A percentile compares a stretch with the other conserved stretches of the same genome.
Evolutionary conservation across 164 flowering plant species (phyloP).

Genomic region (Warburgia ugandensis): DNA sequence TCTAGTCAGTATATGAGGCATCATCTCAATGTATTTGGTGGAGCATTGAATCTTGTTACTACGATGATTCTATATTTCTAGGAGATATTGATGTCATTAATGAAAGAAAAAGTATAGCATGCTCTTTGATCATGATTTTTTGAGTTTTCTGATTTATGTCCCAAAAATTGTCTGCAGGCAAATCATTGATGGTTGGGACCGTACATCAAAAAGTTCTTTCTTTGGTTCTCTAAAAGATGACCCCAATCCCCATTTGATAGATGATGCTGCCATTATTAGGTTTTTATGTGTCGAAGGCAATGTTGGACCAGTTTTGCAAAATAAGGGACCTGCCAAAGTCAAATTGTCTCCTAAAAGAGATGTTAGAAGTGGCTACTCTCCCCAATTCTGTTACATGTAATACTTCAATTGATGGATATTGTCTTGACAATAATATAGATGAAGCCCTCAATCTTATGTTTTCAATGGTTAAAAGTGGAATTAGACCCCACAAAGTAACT

Average conservation of each 20-base stretch:
- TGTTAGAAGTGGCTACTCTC: slow-evolving; percentile 43
- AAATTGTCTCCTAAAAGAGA: slow-evolving; percentile 45
- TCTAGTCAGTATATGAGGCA: too few relatives aligned
- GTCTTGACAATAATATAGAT: slow-evolving; percentile 42
- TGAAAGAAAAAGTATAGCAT: too few relatives aligned
- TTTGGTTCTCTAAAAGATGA: slow-evolving; percentile 5
- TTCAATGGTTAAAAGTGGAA: slow-evolving; percentile 36
- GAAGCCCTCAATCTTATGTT: slow-evolving; percentile 45
- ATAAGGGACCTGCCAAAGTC: slow-evolving; percentile 47
- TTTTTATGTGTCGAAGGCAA: slow-evolving; percentile 50
- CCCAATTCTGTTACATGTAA: slow-evolving; percentile 65
- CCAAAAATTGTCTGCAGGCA: slow-evolving; percentile 44
- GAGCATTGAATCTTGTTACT: neutral
- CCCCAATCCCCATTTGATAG: slow-evolving; percentile 10
- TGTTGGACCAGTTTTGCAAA: slow-evolving; percentile 56
- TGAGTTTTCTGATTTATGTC: too few relatives aligned
- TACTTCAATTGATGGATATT: slow-evolving; percentile 55
- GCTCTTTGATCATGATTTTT: too few relatives aligned
- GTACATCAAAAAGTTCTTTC: neutral
- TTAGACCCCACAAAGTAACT: slow-evolving; percentile 53
- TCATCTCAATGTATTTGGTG: too few relatives aligned
- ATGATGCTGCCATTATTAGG: slow-evolving; percentile 26
- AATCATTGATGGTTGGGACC: slow-evolving; percentile 27
- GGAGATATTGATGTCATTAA: neutral
- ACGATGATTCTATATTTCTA: neutral